A percentile compares a stretch with the other conserved stretches of the same genome.
Conservation (phyloP, 2,329 filamentous ascomycete genomes). For the Aspergillus thermomutatus region DNA sequence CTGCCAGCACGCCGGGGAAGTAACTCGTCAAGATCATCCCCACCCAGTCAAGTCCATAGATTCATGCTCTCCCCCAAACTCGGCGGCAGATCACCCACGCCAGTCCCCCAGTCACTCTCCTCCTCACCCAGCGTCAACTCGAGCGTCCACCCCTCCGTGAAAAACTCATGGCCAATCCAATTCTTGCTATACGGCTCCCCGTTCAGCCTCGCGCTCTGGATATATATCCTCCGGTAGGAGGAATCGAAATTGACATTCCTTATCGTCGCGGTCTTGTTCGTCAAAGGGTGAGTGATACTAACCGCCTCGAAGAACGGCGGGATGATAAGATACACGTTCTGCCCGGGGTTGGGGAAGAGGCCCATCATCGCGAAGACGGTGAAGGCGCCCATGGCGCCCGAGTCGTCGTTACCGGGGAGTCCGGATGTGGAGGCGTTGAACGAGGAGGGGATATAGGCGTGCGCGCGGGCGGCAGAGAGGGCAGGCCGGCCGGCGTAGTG, state of each 20-base stretch:
- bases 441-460: conserved; percentile 61
- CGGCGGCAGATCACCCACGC: conserved; percentile 59
- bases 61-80: neutral
- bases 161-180: conserved; percentile 68
- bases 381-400: conserved; percentile 67
- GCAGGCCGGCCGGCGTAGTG: conserved; percentile 65
- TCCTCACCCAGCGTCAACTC: conserved; percentile 59
- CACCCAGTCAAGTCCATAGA: neutral
- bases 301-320: conserved; percentile 64
- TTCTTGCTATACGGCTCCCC: conserved; percentile 59
- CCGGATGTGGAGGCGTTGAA: conserved; percentile 58
- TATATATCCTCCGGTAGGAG: conserved; percentile 55
- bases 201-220: conserved; percentile 64
- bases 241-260: conserved; percentile 59
- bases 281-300: conserved; percentile 55
- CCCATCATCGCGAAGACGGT: conserved; percentile 66
- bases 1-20: too few species aligned
- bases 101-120: conserved; percentile 65
- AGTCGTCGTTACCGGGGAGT: conserved; percentile 67
- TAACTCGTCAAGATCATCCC: too few species aligned
- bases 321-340: conserved; percentile 66
- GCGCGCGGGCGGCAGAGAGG: conserved; percentile 48
- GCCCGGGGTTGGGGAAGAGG: conserved; percentile 64
- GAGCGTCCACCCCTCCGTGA: conserved; percentile 60
- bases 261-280: conserved; percentile 58